phyloP scores from a whole-genome alignment of 2,329 filamentous ascomycete genomes.

The Macrophomina phaseolina region DNA sequence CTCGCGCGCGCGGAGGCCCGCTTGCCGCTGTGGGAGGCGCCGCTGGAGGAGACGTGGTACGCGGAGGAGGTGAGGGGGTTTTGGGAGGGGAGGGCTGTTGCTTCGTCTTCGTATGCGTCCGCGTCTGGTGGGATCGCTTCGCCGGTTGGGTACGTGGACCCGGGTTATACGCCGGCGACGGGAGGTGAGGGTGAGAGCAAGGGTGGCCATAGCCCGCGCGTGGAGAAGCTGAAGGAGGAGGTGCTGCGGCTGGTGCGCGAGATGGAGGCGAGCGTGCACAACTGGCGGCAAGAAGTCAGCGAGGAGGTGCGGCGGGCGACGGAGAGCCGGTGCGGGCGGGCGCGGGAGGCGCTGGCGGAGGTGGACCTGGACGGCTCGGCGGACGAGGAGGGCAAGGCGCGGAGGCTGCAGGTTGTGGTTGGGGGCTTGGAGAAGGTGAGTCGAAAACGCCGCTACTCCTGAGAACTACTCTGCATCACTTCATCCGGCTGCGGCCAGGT shows the following conservation, averaged over 20 bases:
- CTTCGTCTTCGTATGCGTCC: neutral
- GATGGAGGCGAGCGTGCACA: conserved; percentile 10
- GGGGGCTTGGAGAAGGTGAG: conserved; percentile 12
- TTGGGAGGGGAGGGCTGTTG: neutral
- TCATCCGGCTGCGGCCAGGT: neutral
- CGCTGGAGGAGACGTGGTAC: conserved; percentile 18
- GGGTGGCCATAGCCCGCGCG: neutral
- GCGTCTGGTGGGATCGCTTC: neutral
- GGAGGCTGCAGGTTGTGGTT: conserved; percentile 2
- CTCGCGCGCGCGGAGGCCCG: conserved; percentile 3
- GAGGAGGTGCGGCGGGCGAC: conserved; percentile 11
- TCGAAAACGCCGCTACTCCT: no score
- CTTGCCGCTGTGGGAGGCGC: conserved; percentile 9
- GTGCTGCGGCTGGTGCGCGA: conserved; percentile 4
- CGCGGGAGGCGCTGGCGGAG: conserved; percentile 6
- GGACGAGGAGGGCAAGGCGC: neutral
- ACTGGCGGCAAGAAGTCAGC: conserved; percentile 13
- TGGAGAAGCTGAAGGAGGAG: conserved; percentile 1
- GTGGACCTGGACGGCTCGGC: neutral
- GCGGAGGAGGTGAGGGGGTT: neutral
- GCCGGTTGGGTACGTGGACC: neutral
- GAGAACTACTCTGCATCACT: neutral
- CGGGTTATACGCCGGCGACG: neutral
- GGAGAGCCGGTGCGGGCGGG: conserved; percentile 10
- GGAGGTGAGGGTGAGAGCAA: neutral